Percentiles rank a stretch among this genome's conserved stretches.
Conservation (phyloP, 306 rosid species). For the Potentilla sterilis region DNA sequence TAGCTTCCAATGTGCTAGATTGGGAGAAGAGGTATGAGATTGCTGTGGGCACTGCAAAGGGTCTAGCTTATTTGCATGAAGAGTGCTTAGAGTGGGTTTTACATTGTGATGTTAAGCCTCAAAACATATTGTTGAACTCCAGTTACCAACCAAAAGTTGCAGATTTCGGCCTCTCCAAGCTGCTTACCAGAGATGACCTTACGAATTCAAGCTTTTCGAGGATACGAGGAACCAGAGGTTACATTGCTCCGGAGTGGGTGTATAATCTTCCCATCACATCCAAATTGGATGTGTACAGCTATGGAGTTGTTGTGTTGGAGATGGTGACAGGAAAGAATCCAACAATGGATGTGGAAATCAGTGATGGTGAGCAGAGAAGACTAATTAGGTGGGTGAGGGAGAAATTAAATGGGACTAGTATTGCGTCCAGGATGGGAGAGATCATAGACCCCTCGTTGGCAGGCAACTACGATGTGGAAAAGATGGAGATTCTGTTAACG, state of each 20-base stretch:
- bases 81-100: constrained; percentile 72
- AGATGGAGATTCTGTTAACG: constrained; percentile 34
- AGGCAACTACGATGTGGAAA: constrained; percentile 22
- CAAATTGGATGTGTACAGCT: constrained; percentile 68
- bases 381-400: constrained; percentile 44
- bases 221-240: constrained; percentile 64
- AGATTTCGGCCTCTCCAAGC: constrained; percentile 59
- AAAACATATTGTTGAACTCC: constrained; percentile 54
- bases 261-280: constrained; percentile 51
- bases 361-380: constrained; percentile 30
- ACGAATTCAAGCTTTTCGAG: constrained; percentile 33
- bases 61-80: constrained; percentile 61
- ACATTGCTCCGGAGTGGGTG: constrained; percentile 75
- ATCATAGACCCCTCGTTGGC: constrained; percentile 35
- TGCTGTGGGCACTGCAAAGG: constrained; percentile 56
- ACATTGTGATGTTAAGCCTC: constrained; percentile 76
- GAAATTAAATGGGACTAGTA: constrained; percentile 4
- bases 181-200: constrained; percentile 38
- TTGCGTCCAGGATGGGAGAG: constrained; percentile 35
- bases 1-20: constrained; percentile 32
- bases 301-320: constrained; percentile 61
- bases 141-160: constrained; percentile 56
- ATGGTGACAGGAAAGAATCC: constrained; percentile 48
- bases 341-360: neutral
- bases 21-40: constrained; percentile 46